Evolutionary conservation across 768 basidiomycete genomes (phyloP).

Genomic region (Leccinum longicurvipes): DNA sequence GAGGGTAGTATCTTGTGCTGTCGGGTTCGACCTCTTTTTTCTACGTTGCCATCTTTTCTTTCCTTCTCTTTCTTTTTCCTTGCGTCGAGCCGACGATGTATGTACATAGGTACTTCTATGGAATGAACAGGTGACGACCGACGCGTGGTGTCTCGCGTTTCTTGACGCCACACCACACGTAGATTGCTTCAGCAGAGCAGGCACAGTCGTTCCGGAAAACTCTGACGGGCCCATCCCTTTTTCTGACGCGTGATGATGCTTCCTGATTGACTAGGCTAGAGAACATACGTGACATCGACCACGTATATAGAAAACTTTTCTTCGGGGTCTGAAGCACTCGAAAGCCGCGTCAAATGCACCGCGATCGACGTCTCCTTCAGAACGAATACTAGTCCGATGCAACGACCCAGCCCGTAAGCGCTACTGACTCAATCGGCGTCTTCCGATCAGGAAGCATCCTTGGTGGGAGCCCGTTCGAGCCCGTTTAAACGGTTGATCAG

Average conservation of each 20-base stretch:
- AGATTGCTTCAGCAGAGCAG: background rate
- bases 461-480: background rate
- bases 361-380: background rate
- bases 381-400: background rate
- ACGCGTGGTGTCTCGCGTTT: background rate
- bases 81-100: slow-evolving; percentile 9
- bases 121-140: slow-evolving; percentile 9
- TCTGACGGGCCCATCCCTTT: no score
- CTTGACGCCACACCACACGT: background rate
- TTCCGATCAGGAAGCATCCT: background rate
- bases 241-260: background rate
- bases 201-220: no score
- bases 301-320: background rate
- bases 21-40: background rate
- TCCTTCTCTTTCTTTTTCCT: background rate
- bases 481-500: background rate
- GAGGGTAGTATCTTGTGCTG: slow-evolving; percentile 4
- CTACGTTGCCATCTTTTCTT: background rate
- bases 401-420: no score
- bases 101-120: slow-evolving; percentile 10
- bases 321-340: background rate
- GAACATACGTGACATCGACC: no score
- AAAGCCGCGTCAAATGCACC: background rate
- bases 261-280: no score
- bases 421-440: background rate